phyloP scores from a whole-genome alignment of 179 eudicot species.

The Spergularia azorica region DNA sequence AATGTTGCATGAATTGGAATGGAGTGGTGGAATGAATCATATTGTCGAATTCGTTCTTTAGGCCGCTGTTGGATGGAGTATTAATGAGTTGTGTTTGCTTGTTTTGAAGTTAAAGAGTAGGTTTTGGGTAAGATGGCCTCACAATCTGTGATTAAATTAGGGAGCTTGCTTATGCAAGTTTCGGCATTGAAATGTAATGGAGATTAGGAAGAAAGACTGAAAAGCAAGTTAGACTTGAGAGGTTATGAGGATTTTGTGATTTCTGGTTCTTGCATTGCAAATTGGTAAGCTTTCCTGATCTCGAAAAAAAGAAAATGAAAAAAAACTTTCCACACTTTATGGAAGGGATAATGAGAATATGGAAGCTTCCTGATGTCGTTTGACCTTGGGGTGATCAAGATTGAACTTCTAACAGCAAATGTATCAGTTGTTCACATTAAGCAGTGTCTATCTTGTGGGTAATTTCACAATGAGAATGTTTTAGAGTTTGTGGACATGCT shows the following conservation, averaged over 20 bases:
- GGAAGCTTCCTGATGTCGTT: no score
- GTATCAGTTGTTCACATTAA: not conserved
- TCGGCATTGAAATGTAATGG: no score
- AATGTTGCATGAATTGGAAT: not conserved
- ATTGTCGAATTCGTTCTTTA: not conserved
- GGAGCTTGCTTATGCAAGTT: no score
- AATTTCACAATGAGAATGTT: not conserved
- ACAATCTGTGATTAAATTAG: not conserved
- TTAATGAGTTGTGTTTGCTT: not conserved
- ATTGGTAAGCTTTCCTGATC: no score
- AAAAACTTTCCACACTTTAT: no score
- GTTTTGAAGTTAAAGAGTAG: not conserved
- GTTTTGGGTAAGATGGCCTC: not conserved
- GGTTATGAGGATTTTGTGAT: no score
- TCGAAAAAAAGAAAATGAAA: no score
- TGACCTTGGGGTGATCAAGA: not conserved
- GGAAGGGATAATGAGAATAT: no score
- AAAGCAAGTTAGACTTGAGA: no score
- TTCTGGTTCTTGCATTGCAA: no score
- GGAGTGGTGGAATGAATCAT: not conserved
- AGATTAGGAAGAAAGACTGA: no score
- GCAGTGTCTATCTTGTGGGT: not conserved
- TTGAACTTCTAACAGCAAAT: not conserved
- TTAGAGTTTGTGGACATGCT: not conserved
- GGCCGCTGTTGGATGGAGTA: not conserved